A percentile compares a stretch with the other conserved stretches of the same genome.
These are phyloP conservation scores for Stagonosporopsis rhizophila DNA, from an alignment of 2,329 filamentous ascomycete species.

Conservation along the genomic window DNA sequence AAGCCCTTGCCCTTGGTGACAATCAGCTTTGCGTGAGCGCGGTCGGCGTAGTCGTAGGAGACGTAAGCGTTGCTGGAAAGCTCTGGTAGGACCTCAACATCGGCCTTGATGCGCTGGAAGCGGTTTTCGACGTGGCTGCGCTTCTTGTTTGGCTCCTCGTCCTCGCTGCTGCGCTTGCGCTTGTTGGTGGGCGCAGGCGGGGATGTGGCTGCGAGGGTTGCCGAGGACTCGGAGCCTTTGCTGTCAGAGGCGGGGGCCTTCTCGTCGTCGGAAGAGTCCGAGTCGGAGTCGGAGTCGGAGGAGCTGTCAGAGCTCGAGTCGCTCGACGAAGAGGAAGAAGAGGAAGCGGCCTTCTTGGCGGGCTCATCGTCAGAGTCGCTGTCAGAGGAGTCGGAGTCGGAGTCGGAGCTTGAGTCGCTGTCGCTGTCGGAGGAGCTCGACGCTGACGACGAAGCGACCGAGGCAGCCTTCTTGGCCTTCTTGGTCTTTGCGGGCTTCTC, in stretches of 20 bases:
- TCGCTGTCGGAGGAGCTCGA: constrained; percentile 37
- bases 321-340: constrained; percentile 26
- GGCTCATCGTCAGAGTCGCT: constrained; percentile 33
- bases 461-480: constrained; percentile 36
- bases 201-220: constrained; percentile 43
- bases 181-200: constrained; percentile 49
- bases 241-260: constrained; percentile 38
- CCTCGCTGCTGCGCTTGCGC: constrained; percentile 50
- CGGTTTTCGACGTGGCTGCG: constrained; percentile 56
- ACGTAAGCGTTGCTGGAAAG: constrained; percentile 83
- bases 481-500: constrained; percentile 30
- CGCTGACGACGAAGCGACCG: constrained; percentile 40
- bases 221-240: constrained; percentile 53
- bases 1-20: constrained; percentile 96
- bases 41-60: constrained; percentile 85
- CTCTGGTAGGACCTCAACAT: constrained; percentile 70
- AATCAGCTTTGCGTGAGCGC: constrained; percentile 85
- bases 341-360: constrained; percentile 30
- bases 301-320: constrained; percentile 28
- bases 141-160: constrained; percentile 42
- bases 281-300: constrained; percentile 30
- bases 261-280: constrained; percentile 25
- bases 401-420: constrained; percentile 21
- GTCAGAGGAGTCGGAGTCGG: constrained; percentile 28
- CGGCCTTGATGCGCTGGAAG: constrained; percentile 78